Conservation (phyloP, 768 basidiomycete genomes). For the Tephrocybe sp. region DNA sequence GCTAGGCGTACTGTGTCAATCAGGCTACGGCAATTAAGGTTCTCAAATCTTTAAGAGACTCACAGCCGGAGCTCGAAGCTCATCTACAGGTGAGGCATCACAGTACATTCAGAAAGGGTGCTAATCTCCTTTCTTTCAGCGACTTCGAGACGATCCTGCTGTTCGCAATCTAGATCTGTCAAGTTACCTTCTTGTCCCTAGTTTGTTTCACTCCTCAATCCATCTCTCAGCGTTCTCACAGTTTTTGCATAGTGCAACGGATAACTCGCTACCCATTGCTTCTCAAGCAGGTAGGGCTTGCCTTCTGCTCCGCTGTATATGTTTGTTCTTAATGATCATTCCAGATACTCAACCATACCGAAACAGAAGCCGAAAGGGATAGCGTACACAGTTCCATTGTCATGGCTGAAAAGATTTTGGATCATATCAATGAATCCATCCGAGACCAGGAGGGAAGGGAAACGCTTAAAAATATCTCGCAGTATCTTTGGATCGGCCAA, state of each 20-base stretch:
- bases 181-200: conserved; percentile 89
- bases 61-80: conserved; percentile 58
- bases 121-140: conserved; percentile 33
- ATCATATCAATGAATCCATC: conserved; percentile 85
- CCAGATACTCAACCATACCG: conserved; percentile 79
- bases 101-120: not conserved
- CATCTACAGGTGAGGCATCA: conserved; percentile 58
- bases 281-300: conserved; percentile 62
- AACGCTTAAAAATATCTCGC: conserved; percentile 70
- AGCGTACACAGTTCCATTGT: conserved; percentile 53
- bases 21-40: conserved; percentile 76
- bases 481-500: conserved; percentile 84
- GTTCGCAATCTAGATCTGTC: conserved; percentile 85
- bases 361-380: conserved; percentile 56
- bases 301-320: not conserved
- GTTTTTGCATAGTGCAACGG: conserved; percentile 73
- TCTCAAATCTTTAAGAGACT: conserved; percentile 68
- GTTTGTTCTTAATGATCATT: not conserved
- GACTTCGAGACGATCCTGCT: conserved; percentile 71
- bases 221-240: conserved; percentile 1
- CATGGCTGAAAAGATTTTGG: conserved; percentile 70
- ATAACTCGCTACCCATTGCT: conserved; percentile 92
- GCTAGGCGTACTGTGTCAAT: conserved; percentile 88
- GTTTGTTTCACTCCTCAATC: conserved; percentile 40
- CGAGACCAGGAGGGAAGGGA: conserved; percentile 80